Evolutionary conservation across 257 asterid species (phyloP), one percentile per base, ranked within the genome.

Genomic region (Solanum sparsipilum): DNA sequence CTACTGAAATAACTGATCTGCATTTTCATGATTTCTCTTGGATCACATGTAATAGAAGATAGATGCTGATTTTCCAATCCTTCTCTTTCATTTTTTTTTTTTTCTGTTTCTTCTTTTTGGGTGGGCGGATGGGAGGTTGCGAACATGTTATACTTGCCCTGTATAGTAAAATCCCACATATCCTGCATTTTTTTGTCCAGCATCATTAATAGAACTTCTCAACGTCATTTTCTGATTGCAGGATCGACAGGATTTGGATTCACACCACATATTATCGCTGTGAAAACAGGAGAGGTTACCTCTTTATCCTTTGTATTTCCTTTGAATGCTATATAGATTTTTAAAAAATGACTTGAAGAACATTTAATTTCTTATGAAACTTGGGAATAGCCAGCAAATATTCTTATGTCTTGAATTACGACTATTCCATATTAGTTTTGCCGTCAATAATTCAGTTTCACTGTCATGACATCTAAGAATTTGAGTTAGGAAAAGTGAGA

Each of bases 241-340:
- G 85, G 85, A 46, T 48, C 85, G 27, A 81, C 85, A 46, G 85
- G 85, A 29, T 81, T 81, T 81, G 85, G 85, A 48, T 29, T 81
- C 29, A 29, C 85, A 46, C 85, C 41, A 29, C 85, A 81, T 81
- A 29, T 46, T 81, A 46, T 81, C 4, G 35, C 36, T 48, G 70
- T 81, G 41, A 18, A 46, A 16, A 3, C 70, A 15, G 85, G 85
- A 48, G 85, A 81, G 85, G 85, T 81, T 9, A 46, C 39, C 38
- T 81, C 70, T 48, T 81, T 81, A 18, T 21, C 85, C 85, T 48
- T 44, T 79, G 5, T 27, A 79, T 44, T n/a, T 78, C 60, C 84
- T 79, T 81, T 5, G 41, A 46, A 46, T 46, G 85, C 16, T 81
- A 3, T 9, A 16, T 1, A 15, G 68, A 81, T 81, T 56, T 18